Conservation (phyloP, 345 rosid species). For the Noccaea caerulescens region DNA sequence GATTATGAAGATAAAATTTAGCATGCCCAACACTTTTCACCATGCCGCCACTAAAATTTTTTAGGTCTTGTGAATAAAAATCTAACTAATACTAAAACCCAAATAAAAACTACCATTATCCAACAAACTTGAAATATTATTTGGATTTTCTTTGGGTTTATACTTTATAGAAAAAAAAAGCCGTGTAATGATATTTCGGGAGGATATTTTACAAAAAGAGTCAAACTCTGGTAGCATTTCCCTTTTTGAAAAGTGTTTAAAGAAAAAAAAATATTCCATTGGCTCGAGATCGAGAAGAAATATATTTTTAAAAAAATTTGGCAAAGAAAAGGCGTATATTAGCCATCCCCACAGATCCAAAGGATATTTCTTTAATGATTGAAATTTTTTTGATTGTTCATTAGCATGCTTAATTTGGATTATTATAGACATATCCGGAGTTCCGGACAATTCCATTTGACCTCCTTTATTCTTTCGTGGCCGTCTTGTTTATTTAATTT, state of each 20-base stretch:
- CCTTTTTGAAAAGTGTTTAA: background rate
- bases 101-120: background rate
- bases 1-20: slow-evolving; percentile 12
- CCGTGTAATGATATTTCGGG: background rate
- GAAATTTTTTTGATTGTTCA: slow-evolving; percentile 28
- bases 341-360: slow-evolving; percentile 43
- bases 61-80: background rate
- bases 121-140: background rate
- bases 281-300: slow-evolving; percentile 6
- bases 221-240: background rate
- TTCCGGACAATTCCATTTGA: slow-evolving; percentile 34
- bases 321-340: slow-evolving; percentile 14
- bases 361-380: slow-evolving; percentile 37
- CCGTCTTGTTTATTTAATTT: slow-evolving; percentile 33
- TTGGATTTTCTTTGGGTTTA: background rate
- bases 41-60: slow-evolving; percentile 19
- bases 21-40: slow-evolving; percentile 10
- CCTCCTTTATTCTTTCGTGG: slow-evolving; percentile 31
- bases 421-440: slow-evolving; percentile 5
- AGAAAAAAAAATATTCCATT: background rate
- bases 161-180: background rate
- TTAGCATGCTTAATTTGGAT: slow-evolving; percentile 35
- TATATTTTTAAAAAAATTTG: background rate
- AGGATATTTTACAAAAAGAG: background rate
- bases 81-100: background rate